Evolutionary conservation across 1,139 yeast genomes (phyloP), one percentile per base, ranked within the genome.

Genomic region (Debaryomyces udenii): DNA sequence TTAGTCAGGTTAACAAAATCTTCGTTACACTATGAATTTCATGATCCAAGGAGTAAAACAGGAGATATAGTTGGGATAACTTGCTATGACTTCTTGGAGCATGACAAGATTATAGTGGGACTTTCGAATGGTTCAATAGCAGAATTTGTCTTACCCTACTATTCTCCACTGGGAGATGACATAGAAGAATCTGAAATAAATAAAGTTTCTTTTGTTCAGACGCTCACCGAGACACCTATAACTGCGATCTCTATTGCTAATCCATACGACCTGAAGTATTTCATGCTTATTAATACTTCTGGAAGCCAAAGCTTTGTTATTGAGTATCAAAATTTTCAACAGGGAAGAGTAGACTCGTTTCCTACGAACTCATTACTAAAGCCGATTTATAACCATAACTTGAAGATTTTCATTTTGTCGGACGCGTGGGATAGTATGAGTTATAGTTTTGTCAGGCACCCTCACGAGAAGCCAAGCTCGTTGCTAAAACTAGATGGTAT

Each of bases 101-200:
- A 69, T 3, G 66, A 71, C 2, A 66, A 63, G 6, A 53, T 89
- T 1, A 55, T 84, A 1, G 80, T 81, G 24, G 96, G 96, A 0
- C 74, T 83, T 6, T 62, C 72, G 1, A 78, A 80, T 42, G 97
- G 97, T 0, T 69, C 68, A 27, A 61, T 89, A 6, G 83, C 83
- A 0, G 94, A 86, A 53, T 83, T 77, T 51, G 68, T 76, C 22
- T 55, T 85, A 1, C 54, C 57, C 16, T 45, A 51, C 30, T 24
- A 41, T 17, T 13, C 17, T 4, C 11, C 35, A 9, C 27, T n/a
- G 31, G 33, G 10, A 27, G 27, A 4, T 3, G 27, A 20, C 9
- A 48, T 37, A 4, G 52, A 38, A 6, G 45, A 50, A 22, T 10
- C 32, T 1, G 41, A 53, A 1, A 58, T 62, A 3, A 37, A 51